These are phyloP conservation scores for Triticum turgidum DNA, from an alignment of 176 grass and related monocot genomes.

Conservation along the genomic window DNA sequence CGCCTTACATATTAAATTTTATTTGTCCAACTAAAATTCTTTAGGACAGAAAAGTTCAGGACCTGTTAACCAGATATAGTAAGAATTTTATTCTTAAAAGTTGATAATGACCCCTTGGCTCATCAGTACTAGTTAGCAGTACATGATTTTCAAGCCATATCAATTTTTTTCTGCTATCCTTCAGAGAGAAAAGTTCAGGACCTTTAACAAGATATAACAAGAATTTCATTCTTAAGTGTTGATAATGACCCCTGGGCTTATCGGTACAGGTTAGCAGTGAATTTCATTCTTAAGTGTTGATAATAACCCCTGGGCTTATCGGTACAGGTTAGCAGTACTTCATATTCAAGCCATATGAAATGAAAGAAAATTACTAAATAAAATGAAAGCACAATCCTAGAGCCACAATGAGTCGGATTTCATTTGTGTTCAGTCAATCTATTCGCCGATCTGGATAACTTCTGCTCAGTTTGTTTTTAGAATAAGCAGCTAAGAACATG, in stretches of 20 bases:
- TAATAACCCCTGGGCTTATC: background rate
- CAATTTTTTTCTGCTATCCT: background rate
- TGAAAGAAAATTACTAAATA: background rate
- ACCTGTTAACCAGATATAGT: background rate
- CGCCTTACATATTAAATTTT: background rate
- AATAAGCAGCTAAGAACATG: background rate
- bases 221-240: background rate
- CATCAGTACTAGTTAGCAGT: too few relatives aligned
- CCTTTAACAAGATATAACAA: background rate
- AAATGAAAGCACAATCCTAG: background rate
- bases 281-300: background rate
- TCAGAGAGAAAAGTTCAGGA: background rate
- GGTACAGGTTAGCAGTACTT: background rate
- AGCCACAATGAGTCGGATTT: background rate
- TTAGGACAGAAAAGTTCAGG: background rate
- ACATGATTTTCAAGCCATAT: too few relatives aligned
- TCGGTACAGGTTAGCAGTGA: background rate
- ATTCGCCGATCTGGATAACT: background rate
- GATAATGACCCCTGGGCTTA: background rate
- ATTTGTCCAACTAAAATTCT: background rate
- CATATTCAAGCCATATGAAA: background rate
- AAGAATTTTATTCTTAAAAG: background rate
- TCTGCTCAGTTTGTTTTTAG: background rate
- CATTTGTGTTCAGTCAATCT: background rate
- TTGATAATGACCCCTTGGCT: too few relatives aligned